Base-by-base conservation (phyloP, 2,329 filamentous ascomycete species). In the Byssothecium circinans region DNA sequence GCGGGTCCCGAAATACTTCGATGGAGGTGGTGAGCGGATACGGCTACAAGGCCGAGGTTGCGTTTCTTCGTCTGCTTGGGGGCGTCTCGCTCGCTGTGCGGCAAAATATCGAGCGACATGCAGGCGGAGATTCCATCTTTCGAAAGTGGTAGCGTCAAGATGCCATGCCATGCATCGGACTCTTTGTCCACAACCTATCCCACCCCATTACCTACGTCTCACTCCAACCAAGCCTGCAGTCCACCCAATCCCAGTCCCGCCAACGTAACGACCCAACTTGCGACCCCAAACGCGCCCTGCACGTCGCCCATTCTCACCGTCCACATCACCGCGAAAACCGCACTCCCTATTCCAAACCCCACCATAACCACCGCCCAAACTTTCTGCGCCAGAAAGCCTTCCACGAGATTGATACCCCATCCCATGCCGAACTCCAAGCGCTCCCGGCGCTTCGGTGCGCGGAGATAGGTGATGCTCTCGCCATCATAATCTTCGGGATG, bases 251-350 rank as follows among this genome's bases (percentile, higher is more conserved):
- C 32, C 52, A 72, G 43, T 4, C 54, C 62, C 7, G 67, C 66
- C 14, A 72, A 34, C 19, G 62, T 64, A 23, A 68, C 56, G 15
- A 72, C 54, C 68, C 68, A 74, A 8, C 64, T 61, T 6, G 70
- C 69, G 12, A 73, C 67, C 1, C 68, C 69, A 56, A 73, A 74
- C 11, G 69, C 71, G n/a, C 71, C 70, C 44, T 72, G 69, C 10
- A 73, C 50, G 47, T 74, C 70, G 6, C 56, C 54, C 41, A 58
- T 60, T 42, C 56, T 58, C 5, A 61, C 35, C 2, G 64, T 61
- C 70, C 69, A 74, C 20, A 64, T 45, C 3, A 67, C 49, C 1
- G 61, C 69, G 53, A 74, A 74, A 2, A 69, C 58, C 1, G 53
- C 41, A 50, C 70, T 71, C 5, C 60, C 67, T 17, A 70, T 22